phyloP scores from a whole-genome alignment of 2,329 filamentous ascomycete species.

The Incumbomyces lentus region DNA sequence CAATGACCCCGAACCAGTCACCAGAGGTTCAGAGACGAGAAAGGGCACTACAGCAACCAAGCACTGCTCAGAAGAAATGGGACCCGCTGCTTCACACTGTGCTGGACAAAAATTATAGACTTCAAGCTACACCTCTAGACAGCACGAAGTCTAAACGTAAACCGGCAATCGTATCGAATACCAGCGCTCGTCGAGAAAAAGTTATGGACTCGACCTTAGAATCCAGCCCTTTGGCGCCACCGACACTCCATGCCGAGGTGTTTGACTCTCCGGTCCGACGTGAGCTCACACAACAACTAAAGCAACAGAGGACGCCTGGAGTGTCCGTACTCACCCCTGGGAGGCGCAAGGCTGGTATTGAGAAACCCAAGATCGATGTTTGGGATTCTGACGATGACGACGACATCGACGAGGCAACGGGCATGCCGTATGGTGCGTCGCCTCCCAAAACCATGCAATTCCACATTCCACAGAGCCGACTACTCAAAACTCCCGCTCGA shows the following conservation, averaged over 20 bases:
- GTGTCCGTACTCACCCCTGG: slow-evolving; percentile 73
- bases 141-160: slow-evolving; percentile 14
- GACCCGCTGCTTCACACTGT: slow-evolving; percentile 82
- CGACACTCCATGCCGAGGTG: slow-evolving; percentile 72
- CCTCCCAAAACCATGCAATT: slow-evolving; percentile 66
- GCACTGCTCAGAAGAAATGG: slow-evolving; percentile 29
- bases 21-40: slow-evolving; percentile 42
- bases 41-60: slow-evolving; percentile 33
- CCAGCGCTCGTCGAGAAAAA: slow-evolving; percentile 22
- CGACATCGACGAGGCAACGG: slow-evolving; percentile 47
- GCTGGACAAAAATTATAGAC: slow-evolving; percentile 89
- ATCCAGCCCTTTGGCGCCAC: slow-evolving; percentile 62
- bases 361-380: slow-evolving; percentile 37
- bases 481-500: slow-evolving; percentile 41
- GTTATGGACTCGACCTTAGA: slow-evolving; percentile 33
- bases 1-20: slow-evolving; percentile 51
- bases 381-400: slow-evolving; percentile 63
- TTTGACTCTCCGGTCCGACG: slow-evolving; percentile 61
- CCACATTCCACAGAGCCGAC: slow-evolving; percentile 39
- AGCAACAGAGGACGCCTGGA: slow-evolving; percentile 49
- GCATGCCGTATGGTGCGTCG: slow-evolving; percentile 59
- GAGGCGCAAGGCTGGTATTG: slow-evolving; percentile 4
- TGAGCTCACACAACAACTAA: slow-evolving; percentile 30
- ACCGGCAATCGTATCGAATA: slow-evolving; percentile 21
- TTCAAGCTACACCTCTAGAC: slow-evolving; percentile 76